Evolutionary conservation across 257 asterid genomes (phyloP), one percentile per base, ranked within the genome.

Genomic region (Primulina tabacum): DNA sequence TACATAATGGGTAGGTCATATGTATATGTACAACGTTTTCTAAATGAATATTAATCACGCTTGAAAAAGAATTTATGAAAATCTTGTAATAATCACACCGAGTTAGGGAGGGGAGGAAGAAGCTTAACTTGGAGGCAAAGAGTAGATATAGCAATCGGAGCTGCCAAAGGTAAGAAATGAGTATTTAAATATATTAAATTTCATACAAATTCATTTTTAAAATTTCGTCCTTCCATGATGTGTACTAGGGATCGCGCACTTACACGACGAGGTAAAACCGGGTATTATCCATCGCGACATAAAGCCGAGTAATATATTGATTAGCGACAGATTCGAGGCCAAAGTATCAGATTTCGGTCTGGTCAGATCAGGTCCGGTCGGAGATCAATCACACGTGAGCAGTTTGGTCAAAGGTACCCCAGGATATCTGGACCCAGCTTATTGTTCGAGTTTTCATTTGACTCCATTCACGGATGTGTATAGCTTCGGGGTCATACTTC

Each of bases 361-460:
- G 0, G 90, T 88, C 7, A 83, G 83, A 62, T 64, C 89, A n/a
- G 95, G 92, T 59, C 97, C 95, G 0, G 71, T 67, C 4, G 92
- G 83, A 32, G 94, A 88, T 77, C 79, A 88, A 56, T 90, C 97
- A 11, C 94, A 88, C 69, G 94, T 90, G 11, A 90, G 87, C 74
- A 88, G 94, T 60, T 80, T 75, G 59, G 76, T 90, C 16, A 90
- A 90, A 80, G 96, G 96, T 57, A 89, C 96, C 64, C 89, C 89
- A 0, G 95, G 97, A 7, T 90, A 88, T 73, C 95, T 88, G 38
- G 95, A 88, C 64, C 97, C 97, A 5, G 97, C 97, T 33, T 90
- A 90, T 67, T 88, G 93, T 61, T 71, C 89, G 5, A 88, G 84
- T 79, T 65, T 70, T 68, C 91, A 81, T 71, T 78, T 87, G 81